Conservation (phyloP, 768 basidiomycete species). For the Artomyces pyxidatus region DNA sequence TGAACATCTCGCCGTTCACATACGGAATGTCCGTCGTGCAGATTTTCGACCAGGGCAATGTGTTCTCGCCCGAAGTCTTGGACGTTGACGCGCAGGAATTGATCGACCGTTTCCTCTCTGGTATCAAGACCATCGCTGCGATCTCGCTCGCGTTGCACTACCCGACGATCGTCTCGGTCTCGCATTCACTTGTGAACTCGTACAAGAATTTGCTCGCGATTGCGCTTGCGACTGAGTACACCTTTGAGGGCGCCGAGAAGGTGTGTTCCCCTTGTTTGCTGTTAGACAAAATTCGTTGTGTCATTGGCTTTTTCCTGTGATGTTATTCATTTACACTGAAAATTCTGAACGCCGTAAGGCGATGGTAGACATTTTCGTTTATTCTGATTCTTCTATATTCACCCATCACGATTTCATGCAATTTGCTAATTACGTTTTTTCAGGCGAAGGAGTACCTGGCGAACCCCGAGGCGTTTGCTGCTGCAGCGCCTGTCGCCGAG, state of each 20-base stretch:
- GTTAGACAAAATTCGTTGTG: constrained; percentile 13
- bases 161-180: constrained; percentile 91
- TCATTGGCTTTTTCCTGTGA: constrained; percentile 25
- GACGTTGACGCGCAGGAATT: constrained; percentile 91
- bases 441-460: constrained; percentile 95
- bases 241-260: constrained; percentile 91
- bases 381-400: constrained; percentile 10
- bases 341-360: constrained; percentile 62
- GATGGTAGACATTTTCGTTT: constrained; percentile 25
- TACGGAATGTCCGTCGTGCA: constrained; percentile 99
- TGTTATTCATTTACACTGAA: constrained; percentile 59
- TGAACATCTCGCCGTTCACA: constrained; percentile 99
- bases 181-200: constrained; percentile 94
- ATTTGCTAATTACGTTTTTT: constrained; percentile 20
- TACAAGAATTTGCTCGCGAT: constrained; percentile 98
- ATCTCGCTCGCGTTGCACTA: constrained; percentile 94
- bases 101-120: constrained; percentile 83
- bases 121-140: constrained; percentile 92
- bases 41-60: constrained; percentile 91
- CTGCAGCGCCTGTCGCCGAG: constrained; percentile 57
- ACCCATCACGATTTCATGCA: constrained; percentile 23
- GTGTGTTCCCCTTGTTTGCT: constrained; percentile 33
- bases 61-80: constrained; percentile 83
- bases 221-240: constrained; percentile 86
- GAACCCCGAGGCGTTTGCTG: constrained; percentile 97